Percentiles rank a stretch among this genome's conserved stretches.
Conservation (phyloP, 176 grass and related monocot species). For the Carex parvula region DNA sequence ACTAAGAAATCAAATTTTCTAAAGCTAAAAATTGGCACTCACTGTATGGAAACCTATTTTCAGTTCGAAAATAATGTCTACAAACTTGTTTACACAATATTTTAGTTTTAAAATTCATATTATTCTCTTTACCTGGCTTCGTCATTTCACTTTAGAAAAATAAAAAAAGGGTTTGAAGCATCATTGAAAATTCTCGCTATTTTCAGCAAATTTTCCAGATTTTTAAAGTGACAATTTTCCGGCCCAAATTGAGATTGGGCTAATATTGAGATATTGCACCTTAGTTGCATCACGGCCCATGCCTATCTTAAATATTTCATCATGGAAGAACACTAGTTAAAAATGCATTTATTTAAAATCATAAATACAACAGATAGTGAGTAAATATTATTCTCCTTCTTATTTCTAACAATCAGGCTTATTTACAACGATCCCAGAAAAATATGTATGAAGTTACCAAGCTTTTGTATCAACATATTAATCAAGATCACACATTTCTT, state of each 20-base stretch:
- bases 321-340: neutral
- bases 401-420: neutral
- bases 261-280: neutral
- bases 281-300: neutral
- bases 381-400: neutral
- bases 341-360: neutral
- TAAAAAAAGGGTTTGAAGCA: neutral
- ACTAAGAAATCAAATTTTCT: too few species aligned
- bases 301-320: neutral
- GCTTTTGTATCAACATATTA: neutral
- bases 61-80: too few species aligned
- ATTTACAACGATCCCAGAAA: neutral
- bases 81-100: too few species aligned
- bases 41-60: too few species aligned
- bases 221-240: too few species aligned
- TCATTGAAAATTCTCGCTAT: neutral
- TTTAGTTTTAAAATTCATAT: too few species aligned
- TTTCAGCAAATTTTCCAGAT: neutral
- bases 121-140: too few species aligned
- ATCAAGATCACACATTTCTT: neutral
- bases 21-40: too few species aligned
- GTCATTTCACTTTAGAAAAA: too few species aligned
- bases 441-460: neutral
- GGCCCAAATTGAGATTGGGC: neutral
- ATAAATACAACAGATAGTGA: neutral